Conservation (phyloP, 768 basidiomycete genomes). For the Coprinopsis marcescibilis region DNA sequence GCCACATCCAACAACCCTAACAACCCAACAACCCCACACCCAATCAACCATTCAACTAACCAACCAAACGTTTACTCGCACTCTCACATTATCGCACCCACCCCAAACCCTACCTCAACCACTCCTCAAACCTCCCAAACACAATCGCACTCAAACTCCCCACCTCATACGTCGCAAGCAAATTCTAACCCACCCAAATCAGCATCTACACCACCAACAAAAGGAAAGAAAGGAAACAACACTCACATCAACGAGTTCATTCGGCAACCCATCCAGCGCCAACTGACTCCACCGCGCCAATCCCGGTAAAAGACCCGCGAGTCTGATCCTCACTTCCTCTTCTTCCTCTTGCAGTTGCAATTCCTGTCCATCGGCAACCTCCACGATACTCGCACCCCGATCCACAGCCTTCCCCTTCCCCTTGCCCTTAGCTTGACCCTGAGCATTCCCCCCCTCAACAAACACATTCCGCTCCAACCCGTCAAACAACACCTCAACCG, state of each 20-base stretch:
- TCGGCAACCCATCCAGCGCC: conserved; percentile 63
- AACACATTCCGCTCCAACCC: conserved; percentile 66
- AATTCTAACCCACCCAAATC: conserved; percentile 34
- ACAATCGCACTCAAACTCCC: conserved; percentile 66
- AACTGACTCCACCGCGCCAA: conserved; percentile 73
- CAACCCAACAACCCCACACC: too few relatives aligned
- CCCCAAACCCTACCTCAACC: conserved; percentile 34
- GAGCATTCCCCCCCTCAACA: conserved; percentile 17
- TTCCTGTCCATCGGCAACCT: too few relatives aligned
- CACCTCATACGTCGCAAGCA: conserved; percentile 60
- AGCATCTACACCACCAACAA: neutral
- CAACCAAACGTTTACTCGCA: too few relatives aligned
- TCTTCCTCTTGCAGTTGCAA: too few relatives aligned
- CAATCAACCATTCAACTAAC: too few relatives aligned
- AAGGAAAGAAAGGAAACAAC: neutral
- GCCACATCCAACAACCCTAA: too few relatives aligned
- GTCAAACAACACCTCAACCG: conserved; percentile 57
- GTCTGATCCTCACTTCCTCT: conserved; percentile 49
- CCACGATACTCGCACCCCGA: too few relatives aligned
- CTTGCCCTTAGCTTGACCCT: conserved; percentile 13
- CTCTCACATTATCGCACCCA: too few relatives aligned
- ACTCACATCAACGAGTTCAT: conserved; percentile 79
- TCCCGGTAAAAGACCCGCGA: conserved; percentile 78
- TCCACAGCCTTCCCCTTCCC: conserved; percentile 4
- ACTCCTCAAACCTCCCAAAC: conserved; percentile 63